Conservation (phyloP, 805 yeast genomes). For the Barnettozyma pratensis region DNA sequence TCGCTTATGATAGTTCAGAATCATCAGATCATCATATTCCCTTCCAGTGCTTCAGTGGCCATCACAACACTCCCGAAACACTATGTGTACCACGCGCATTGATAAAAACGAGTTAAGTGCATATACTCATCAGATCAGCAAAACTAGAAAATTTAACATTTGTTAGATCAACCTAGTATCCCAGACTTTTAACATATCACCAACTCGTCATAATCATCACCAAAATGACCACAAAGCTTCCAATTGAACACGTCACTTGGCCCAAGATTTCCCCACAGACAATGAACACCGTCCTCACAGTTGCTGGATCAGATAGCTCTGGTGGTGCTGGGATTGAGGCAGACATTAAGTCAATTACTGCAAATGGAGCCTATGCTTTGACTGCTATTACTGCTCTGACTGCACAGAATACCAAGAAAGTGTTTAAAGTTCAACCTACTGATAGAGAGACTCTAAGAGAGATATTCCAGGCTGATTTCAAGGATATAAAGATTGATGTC, state of each 20-base stretch:
- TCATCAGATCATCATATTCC: too few relatives aligned
- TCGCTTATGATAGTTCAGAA: too few relatives aligned
- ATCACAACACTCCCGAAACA: too few relatives aligned
- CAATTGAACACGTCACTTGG: conserved; percentile 2
- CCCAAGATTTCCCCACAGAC: conserved; percentile 3
- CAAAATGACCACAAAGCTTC: not conserved
- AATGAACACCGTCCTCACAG: conserved; percentile 38
- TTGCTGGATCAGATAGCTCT: conserved; percentile 78
- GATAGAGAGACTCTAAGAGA: conserved; percentile 38
- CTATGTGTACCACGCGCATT: too few relatives aligned
- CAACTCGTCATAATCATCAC: too few relatives aligned
- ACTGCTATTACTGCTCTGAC: conserved; percentile 78
- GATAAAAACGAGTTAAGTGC: conserved; percentile 2
- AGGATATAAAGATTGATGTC: conserved; percentile 58
- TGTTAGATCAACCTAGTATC: too few relatives aligned
- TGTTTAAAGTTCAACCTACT: conserved; percentile 36
- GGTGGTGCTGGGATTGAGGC: conserved; percentile 96
- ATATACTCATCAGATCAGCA: not conserved
- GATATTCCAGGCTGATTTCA: conserved; percentile 49
- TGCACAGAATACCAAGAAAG: conserved; percentile 63
- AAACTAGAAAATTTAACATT: too few relatives aligned
- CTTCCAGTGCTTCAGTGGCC: too few relatives aligned
- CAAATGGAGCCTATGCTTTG: conserved; percentile 69
- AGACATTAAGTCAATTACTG: conserved; percentile 72
- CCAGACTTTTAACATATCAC: too few relatives aligned